Evolutionary conservation across 805 yeast species (phyloP).

Genomic region (Yamadazyma philogaea): DNA sequence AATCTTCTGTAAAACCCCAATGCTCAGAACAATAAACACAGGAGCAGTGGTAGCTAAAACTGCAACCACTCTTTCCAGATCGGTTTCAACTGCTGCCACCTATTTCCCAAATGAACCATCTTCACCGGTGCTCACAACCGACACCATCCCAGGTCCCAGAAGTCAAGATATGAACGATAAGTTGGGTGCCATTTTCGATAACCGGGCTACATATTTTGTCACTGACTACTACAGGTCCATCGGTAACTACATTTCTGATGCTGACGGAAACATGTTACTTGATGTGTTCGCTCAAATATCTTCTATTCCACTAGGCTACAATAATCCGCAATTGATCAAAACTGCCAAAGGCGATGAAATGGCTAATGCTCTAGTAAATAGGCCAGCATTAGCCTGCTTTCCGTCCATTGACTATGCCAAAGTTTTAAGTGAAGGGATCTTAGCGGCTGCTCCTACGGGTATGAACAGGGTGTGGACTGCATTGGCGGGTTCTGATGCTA

Average conservation of each 20-base stretch:
- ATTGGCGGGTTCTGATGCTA: conserved; percentile 65
- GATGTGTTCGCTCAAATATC: conserved; percentile 45
- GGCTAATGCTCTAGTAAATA: conserved; percentile 39
- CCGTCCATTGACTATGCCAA: conserved; percentile 50
- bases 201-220: conserved; percentile 41
- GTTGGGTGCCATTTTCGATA: conserved; percentile 38
- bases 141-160: conserved; percentile 38
- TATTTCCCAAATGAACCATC: conserved; percentile 39
- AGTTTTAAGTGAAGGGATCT: conserved; percentile 47
- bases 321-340: conserved; percentile 38
- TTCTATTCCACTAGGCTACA: conserved; percentile 43
- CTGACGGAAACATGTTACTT: conserved; percentile 39
- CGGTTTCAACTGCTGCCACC: conserved; percentile 7
- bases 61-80: neutral
- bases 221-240: conserved; percentile 36
- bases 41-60: neutral
- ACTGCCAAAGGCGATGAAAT: conserved; percentile 40
- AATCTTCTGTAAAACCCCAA: neutral
- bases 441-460: conserved; percentile 66
- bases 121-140: conserved; percentile 28
- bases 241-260: conserved; percentile 42
- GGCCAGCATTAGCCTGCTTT: conserved; percentile 46
- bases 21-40: neutral
- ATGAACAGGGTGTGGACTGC: conserved; percentile 61
- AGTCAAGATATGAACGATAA: conserved; percentile 29